phyloP scores from a whole-genome alignment of 495 filamentous ascomycete species.

The Opeltia flavorubescens region DNA sequence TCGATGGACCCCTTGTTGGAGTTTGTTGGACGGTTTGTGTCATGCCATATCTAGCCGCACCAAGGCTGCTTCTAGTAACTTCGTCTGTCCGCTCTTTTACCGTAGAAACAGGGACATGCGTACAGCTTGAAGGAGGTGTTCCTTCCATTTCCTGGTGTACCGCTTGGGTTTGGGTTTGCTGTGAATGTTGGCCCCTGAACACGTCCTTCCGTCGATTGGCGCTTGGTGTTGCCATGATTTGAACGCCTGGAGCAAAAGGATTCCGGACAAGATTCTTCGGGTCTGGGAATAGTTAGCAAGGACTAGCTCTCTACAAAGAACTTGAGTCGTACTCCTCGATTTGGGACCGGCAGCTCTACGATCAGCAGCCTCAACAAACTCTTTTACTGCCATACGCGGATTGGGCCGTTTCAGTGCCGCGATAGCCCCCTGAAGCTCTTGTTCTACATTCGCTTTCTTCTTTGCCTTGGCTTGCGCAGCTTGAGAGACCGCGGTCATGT shows the following conservation, averaged over 20 bases:
- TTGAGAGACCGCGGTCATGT: slow-evolving; percentile 42
- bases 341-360: slow-evolving; percentile 8
- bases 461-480: slow-evolving; percentile 50
- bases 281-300: slow-evolving; percentile 20
- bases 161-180: slow-evolving; percentile 4
- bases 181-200: slow-evolving; percentile 13
- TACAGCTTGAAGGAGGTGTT: slow-evolving; percentile 16
- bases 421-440: slow-evolving; percentile 73
- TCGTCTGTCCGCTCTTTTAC: not conserved
- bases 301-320: not conserved
- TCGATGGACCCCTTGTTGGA: slow-evolving; percentile 33
- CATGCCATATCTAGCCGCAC: not conserved
- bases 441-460: slow-evolving; percentile 50
- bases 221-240: slow-evolving; percentile 68
- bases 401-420: slow-evolving; percentile 75
- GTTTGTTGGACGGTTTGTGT: slow-evolving; percentile 33
- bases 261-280: slow-evolving; percentile 53
- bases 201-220: slow-evolving; percentile 37
- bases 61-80: not conserved
- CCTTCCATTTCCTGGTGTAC: slow-evolving; percentile 12
- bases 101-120: slow-evolving; percentile 15
- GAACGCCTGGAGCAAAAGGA: slow-evolving; percentile 40
- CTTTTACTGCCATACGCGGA: slow-evolving; percentile 46
- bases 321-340: slow-evolving; percentile 9
- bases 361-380: slow-evolving; percentile 17